These are phyloP conservation scores for Vanilla planifolia DNA, from an alignment of 106 monocot species.

Conservation along the genomic window DNA sequence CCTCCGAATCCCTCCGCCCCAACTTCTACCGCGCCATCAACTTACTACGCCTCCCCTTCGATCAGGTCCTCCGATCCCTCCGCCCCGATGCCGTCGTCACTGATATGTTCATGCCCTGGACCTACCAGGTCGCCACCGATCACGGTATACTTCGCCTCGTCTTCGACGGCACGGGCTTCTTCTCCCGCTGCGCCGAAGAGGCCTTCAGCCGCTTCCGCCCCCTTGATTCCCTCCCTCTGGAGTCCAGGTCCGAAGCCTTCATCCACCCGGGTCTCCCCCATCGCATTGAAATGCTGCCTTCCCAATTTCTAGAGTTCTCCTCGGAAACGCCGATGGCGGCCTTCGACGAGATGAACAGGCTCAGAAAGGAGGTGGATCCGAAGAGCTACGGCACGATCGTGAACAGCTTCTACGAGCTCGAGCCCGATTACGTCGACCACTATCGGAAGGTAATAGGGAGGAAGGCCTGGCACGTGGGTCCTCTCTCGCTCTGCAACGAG, in stretches of 20 bases:
- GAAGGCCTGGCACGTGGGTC: constrained; percentile 10
- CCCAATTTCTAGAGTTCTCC: no score
- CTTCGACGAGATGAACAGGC: no score
- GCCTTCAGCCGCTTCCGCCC: no score
- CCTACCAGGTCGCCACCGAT: background rate
- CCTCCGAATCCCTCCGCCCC: background rate
- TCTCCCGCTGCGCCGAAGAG: background rate
- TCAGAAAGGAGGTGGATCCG: no score
- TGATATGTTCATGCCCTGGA: constrained; percentile 4
- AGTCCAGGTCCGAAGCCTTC: no score
- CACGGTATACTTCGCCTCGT: background rate
- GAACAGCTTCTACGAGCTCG: constrained; percentile 21
- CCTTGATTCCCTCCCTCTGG: no score
- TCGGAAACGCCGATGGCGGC: no score
- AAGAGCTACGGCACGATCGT: constrained; percentile 1
- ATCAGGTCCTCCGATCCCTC: background rate
- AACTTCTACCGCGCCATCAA: background rate
- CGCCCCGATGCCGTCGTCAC: background rate
- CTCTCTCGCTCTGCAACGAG: constrained; percentile 1
- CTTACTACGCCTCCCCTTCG: background rate
- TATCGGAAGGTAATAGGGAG: background rate
- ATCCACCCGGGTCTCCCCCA: no score
- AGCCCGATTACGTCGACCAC: constrained; percentile 7
- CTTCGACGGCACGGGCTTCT: constrained; percentile 6
- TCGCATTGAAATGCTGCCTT: no score